These are phyloP conservation scores for Persicaria tinctoria DNA, from an alignment of 148 eudicot genomes.

Conservation along the genomic window DNA sequence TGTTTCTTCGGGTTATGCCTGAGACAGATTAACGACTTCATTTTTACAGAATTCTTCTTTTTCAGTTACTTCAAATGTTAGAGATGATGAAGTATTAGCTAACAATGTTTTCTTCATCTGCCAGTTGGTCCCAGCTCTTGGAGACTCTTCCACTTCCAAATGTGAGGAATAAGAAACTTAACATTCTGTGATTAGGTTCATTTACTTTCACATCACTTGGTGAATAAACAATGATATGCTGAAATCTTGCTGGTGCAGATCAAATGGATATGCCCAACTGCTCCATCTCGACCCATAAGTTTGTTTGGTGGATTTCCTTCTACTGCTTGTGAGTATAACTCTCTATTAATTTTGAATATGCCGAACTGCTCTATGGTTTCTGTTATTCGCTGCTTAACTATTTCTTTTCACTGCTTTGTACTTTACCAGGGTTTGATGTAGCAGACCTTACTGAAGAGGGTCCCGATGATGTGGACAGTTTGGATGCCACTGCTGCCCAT, in stretches of 20 bases:
- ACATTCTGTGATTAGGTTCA: not conserved
- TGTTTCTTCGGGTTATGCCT: not conserved
- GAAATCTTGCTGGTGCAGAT: constrained; percentile 43
- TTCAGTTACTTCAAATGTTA: not conserved
- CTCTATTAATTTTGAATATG: not conserved
- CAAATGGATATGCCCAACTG: constrained; percentile 96
- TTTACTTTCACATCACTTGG: constrained; percentile 11
- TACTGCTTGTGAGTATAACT: constrained; percentile 69
- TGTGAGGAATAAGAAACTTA: constrained; percentile 44
- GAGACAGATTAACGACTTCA: not conserved
- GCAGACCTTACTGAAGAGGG: constrained; percentile 74
- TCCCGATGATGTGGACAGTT: constrained; percentile 65
- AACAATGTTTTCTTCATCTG: constrained; percentile 13
- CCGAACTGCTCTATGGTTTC: not conserved
- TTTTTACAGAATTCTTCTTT: not conserved
- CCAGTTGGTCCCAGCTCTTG: constrained; percentile 92
- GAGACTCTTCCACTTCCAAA: constrained; percentile 94
- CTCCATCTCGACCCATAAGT: constrained; percentile 73
- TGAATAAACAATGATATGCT: constrained; percentile 8
- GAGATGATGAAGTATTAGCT: constrained; percentile 1
- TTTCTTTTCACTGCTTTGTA: not conserved
- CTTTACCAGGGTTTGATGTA: constrained; percentile 78
- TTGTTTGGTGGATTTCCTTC: constrained; percentile 92
- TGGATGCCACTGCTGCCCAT: constrained; percentile 92
- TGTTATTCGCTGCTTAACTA: not conserved